These are phyloP conservation scores for Aphanomyces stellatus DNA, from an alignment of 352 stramenopile species.

Conservation along the genomic window DNA sequence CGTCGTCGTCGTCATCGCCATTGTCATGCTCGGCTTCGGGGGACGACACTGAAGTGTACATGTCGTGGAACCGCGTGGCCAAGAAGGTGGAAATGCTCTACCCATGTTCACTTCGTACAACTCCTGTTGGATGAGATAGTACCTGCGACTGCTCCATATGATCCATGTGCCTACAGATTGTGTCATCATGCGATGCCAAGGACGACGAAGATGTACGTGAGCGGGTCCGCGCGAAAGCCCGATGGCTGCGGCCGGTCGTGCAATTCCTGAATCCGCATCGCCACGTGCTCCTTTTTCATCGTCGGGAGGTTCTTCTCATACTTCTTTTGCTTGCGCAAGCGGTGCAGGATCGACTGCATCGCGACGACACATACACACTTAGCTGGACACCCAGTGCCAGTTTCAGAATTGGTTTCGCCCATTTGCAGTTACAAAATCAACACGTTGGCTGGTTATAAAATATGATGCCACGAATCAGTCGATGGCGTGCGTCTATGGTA, in stretches of 20 bases:
- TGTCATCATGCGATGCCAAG: neutral
- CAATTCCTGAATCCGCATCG: neutral
- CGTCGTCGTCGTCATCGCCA: neutral
- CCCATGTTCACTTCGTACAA: no score
- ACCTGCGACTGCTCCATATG: conserved; percentile 14
- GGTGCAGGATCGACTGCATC: neutral
- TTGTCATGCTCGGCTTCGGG: neutral
- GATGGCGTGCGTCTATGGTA: no score
- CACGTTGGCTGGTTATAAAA: no score
- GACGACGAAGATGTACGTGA: neutral
- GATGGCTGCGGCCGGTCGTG: neutral
- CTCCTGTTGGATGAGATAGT: no score
- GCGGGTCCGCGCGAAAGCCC: neutral
- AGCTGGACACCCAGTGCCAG: no score
- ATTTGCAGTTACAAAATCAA: no score
- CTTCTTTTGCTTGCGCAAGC: neutral
- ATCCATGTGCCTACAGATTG: neutral
- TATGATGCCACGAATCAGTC: no score
- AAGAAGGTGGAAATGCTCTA: conserved; percentile 18
- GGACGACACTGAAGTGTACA: neutral
- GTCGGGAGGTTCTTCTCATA: neutral
- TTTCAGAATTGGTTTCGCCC: no score
- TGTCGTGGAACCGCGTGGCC: conserved; percentile 12
- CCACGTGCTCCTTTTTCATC: conserved; percentile 2
- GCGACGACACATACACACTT: no score